Evolutionary conservation across 345 rosid genomes (phyloP), one percentile per base, ranked within the genome.

Genomic region (Eucalyptus tenuipes): DNA sequence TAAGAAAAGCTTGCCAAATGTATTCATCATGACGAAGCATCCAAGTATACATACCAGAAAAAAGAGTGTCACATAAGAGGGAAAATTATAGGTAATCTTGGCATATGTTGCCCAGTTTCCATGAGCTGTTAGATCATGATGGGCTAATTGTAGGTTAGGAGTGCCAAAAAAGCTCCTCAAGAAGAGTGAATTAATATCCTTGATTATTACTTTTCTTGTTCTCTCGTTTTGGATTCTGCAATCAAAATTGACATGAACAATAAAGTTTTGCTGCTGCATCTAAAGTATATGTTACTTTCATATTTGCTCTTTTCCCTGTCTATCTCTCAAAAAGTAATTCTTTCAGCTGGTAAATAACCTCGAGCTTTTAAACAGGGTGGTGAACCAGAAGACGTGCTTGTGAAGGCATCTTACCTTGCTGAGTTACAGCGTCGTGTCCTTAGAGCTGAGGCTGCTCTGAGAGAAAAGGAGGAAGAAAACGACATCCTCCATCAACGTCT

Each of bases 391-490:
- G 98, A 98, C 87, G 98, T 98, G 86, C 91, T 94, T 88, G 97
- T 97, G 89, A 98, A 98, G 93, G 95, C 98, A 68, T 94, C 99
- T 20, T 95, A 94, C 91, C 99, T 98, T 57, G 95, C 98, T 27
- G 98, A 98, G 88, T 88, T 98, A 87, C 99, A 98, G 90, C 95
- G 99, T 14, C 96, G 97, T 57, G 97, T 97, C 55, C 99, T 98
- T 37, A 96, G 94, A 90, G 96, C 99, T 12, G 99, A 98, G 92
- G 98, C 99, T 88, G 95, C 95, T 64, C 90, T 93, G 88, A 92
- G 99, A 89, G 97, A 94, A 93, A 98, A 96, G 90, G 99, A 98
- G 91, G 99, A 98, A 88, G 99, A 97, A 92, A 98, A 96, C 55
- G 99, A 98, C 90, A 95, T 98, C 89, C 95, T 98, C 89, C 96